Conservation (phyloP, 2,329 filamentous ascomycete genomes). For the Orbilia blumenaviensis region DNA sequence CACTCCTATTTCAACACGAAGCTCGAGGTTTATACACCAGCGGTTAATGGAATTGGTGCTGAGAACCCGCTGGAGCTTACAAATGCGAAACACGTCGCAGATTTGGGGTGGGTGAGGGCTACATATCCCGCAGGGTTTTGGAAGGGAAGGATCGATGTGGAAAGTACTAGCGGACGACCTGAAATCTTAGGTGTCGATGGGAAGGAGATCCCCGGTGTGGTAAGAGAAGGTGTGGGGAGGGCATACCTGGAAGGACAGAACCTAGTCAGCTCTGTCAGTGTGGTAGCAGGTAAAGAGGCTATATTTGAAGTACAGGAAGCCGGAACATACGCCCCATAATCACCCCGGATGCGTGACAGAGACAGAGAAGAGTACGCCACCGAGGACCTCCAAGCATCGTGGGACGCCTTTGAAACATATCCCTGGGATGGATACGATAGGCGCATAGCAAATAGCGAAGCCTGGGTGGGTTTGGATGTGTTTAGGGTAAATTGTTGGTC, state of each 20-base stretch:
- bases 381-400: too few species aligned
- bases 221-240: constrained; percentile 17
- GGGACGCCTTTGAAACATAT: too few species aligned
- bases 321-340: too few species aligned
- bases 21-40: background rate
- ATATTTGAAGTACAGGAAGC: background rate
- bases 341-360: too few species aligned
- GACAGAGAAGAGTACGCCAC: too few species aligned
- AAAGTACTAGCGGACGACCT: background rate
- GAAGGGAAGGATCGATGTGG: constrained; percentile 8
- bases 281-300: background rate
- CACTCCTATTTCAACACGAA: background rate
- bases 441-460: too few species aligned
- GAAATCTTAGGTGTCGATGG: background rate
- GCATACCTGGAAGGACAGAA: background rate
- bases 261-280: background rate
- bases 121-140: constrained; percentile 4
- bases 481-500: too few species aligned
- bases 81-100: background rate
- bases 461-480: too few species aligned
- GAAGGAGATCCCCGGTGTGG: background rate
- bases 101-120: background rate
- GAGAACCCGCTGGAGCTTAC: background rate
- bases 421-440: too few species aligned
- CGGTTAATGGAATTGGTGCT: constrained; percentile 1